These are phyloP conservation scores for Fusarium avenaceum DNA, from an alignment of 2,329 filamentous ascomycete genomes.

Conservation along the genomic window DNA sequence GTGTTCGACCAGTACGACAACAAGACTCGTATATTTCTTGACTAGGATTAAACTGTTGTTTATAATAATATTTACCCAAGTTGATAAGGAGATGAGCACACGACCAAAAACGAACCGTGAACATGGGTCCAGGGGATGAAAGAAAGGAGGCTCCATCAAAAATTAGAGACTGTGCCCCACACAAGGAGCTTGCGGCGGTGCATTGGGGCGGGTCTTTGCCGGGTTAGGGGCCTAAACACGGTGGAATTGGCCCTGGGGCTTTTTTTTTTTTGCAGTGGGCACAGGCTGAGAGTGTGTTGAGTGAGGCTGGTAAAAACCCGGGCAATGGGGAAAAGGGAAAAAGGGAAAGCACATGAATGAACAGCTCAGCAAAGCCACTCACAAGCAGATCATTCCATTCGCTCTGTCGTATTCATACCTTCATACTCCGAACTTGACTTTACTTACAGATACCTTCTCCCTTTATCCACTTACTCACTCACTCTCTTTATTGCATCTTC, in stretches of 20 bases:
- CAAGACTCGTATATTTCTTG: conserved; percentile 18
- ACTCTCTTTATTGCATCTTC: conserved; percentile 30
- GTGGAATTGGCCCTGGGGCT: background rate
- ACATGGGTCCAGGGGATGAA: no score
- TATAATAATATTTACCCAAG: conserved; percentile 9
- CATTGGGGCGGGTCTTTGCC: conserved; percentile 27
- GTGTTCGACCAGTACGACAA: conserved; percentile 19
- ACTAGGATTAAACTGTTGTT: background rate
- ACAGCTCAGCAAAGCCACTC: conserved; percentile 33
- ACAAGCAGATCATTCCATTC: conserved; percentile 1
- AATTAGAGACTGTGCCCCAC: conserved; percentile 25
- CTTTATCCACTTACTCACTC: conserved; percentile 5
- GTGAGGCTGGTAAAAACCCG: background rate
- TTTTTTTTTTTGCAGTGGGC: conserved; percentile 7
- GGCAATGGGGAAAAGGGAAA: conserved; percentile 19
- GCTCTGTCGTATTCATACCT: conserved; percentile 1
- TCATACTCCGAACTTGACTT: background rate
- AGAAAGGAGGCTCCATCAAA: no score
- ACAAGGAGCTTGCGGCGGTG: conserved; percentile 28
- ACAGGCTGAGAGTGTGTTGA: conserved; percentile 6
- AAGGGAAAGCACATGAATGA: conserved; percentile 42
- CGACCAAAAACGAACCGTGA: background rate
- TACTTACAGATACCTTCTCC: conserved; percentile 7
- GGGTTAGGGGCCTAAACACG: conserved; percentile 1
- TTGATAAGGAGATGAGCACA: conserved; percentile 27